phyloP scores from a whole-genome alignment of 1,139 yeast genomes.

The Suhomyces bokatorum region DNA sequence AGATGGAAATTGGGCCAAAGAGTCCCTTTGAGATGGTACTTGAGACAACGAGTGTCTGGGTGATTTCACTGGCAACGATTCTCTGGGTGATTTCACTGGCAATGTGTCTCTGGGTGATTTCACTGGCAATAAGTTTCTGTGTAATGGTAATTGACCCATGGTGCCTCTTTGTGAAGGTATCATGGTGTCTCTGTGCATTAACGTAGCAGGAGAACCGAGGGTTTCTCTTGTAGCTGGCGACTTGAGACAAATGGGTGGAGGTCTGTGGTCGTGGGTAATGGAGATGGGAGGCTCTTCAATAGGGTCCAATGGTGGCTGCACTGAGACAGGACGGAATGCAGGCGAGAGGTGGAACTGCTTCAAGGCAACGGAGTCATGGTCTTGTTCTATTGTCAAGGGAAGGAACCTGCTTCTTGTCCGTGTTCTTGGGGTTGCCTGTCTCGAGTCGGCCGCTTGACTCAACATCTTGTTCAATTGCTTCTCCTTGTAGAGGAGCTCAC shows the following conservation, averaged over 20 bases:
- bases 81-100: too few relatives aligned
- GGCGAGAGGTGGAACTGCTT: slow-evolving; percentile 16
- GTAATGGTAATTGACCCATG: neutral
- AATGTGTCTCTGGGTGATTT: too few relatives aligned
- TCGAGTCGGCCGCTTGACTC: too few relatives aligned
- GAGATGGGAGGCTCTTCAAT: too few relatives aligned
- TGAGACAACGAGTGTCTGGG: too few relatives aligned
- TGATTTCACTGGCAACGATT: too few relatives aligned
- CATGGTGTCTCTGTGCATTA: too few relatives aligned
- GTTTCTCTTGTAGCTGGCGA: neutral
- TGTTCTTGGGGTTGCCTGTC: neutral
- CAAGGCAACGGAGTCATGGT: neutral
- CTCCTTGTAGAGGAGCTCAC: slow-evolving; percentile 27
- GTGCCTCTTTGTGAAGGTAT: neutral
- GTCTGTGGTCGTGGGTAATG: too few relatives aligned
- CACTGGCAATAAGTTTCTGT: too few relatives aligned
- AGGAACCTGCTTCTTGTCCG: slow-evolving; percentile 20
- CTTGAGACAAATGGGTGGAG: too few relatives aligned
- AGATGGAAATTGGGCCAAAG: neutral
- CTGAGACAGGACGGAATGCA: slow-evolving; percentile 14
- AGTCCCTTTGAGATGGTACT: too few relatives aligned
- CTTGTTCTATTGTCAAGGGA: slow-evolving; percentile 20
- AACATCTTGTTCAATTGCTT: slow-evolving; percentile 9
- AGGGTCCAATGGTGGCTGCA: too few relatives aligned
- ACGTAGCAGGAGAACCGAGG: neutral